A percentile compares a stretch with the other conserved stretches of the same genome.
Evolutionary conservation across 176 grass and related monocot genomes (phyloP).

Genomic region (Alloteropsis semialata): DNA sequence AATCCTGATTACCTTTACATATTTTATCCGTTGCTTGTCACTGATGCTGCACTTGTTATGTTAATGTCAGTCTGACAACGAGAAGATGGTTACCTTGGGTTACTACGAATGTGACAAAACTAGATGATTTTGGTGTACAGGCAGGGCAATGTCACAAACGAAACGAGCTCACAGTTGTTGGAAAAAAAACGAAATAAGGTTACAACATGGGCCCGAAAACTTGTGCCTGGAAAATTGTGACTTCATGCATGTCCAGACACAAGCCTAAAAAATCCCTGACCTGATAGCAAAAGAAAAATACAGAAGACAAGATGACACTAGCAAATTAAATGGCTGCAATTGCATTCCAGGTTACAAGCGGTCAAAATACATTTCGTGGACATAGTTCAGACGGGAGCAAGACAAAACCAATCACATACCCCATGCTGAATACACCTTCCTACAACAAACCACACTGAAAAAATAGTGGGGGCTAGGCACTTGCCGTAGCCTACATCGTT

Average conservation of each 20-base stretch:
- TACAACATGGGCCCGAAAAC: not conserved
- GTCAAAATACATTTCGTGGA: not conserved
- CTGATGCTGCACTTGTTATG: not conserved
- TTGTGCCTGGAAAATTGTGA: not conserved
- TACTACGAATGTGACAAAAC: not conserved
- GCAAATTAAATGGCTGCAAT: not conserved
- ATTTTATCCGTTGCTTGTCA: not conserved
- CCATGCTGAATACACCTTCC: slow-evolving; percentile 31
- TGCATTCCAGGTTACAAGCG: slow-evolving; percentile 13
- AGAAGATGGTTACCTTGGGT: not conserved
- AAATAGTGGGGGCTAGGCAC: slow-evolving; percentile 32
- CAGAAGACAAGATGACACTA: not conserved
- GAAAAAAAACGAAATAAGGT: not conserved
- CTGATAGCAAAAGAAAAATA: not conserved
- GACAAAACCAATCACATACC: slow-evolving; percentile 36
- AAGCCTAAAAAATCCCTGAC: not conserved
- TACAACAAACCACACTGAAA: slow-evolving; percentile 54
- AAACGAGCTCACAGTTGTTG: not conserved
- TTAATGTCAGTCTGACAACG: not conserved
- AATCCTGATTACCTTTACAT: too few species aligned
- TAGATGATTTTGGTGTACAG: not conserved
- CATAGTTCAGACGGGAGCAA: not conserved
- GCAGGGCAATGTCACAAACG: too few species aligned
- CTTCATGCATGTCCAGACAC: not conserved
- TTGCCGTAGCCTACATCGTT: slow-evolving; percentile 29